A percentile compares a stretch with the other conserved stretches of the same genome.
Evolutionary conservation across 805 yeast genomes (phyloP).

Genomic region (Yarrowia divulgata): DNA sequence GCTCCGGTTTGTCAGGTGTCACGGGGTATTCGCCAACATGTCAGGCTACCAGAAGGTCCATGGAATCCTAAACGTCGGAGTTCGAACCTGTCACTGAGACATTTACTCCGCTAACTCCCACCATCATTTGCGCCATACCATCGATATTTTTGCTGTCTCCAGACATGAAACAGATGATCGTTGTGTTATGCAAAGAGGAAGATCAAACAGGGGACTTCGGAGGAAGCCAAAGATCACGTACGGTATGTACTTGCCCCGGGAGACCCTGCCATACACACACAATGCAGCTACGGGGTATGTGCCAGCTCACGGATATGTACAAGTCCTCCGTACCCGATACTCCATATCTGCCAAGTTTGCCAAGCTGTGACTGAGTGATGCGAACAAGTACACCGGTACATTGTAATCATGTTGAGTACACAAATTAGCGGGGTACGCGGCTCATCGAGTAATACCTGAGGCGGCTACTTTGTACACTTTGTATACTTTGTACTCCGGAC

Average conservation of each 20-base stretch:
- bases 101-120: not conserved
- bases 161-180: constrained; percentile 5
- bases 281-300: no score
- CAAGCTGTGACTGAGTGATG: no score
- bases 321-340: no score
- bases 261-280: no score
- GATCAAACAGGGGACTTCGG: not conserved
- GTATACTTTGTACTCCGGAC: no score
- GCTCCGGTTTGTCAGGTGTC: not conserved
- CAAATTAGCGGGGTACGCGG: no score
- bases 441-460: not conserved
- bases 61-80: constrained; percentile 23
- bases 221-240: not conserved
- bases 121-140: no score
- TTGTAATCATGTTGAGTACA: no score
- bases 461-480: not conserved
- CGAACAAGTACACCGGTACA: no score
- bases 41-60: not conserved
- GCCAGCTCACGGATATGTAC: no score
- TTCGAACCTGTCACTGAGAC: not conserved
- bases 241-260: no score
- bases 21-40: not conserved
- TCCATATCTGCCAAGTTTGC: no score
- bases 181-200: not conserved
- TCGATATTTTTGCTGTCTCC: not conserved